phyloP scores from a whole-genome alignment of 2,329 filamentous ascomycete species.

The Ophiostoma triangulosporum region DNA sequence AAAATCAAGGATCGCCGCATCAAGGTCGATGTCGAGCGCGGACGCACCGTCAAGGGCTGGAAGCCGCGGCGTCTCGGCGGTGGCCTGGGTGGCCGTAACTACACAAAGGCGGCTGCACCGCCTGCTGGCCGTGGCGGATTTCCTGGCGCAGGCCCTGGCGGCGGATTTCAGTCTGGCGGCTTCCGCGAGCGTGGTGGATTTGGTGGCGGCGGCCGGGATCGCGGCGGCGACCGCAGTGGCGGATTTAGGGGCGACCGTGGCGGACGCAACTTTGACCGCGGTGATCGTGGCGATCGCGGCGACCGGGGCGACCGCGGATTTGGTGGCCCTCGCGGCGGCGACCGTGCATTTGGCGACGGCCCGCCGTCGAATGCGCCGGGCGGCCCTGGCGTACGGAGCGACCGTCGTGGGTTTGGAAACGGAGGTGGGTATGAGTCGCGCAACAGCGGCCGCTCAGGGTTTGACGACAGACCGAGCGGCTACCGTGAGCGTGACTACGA shows the following conservation, averaged over 20 bases:
- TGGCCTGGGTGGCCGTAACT: conserved; percentile 80
- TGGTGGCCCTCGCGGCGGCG: conserved; percentile 29
- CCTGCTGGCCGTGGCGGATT: conserved; percentile 44
- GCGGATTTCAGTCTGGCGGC: conserved; percentile 38
- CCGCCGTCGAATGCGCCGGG: conserved; percentile 31
- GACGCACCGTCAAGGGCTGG: conserved; percentile 88
- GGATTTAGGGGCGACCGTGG: conserved; percentile 33
- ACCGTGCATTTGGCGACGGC: conserved; percentile 24
- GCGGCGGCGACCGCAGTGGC: conserved; percentile 11
- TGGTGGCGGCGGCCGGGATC: conserved; percentile 29
- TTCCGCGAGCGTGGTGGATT: conserved; percentile 32
- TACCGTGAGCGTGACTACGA: conserved; percentile 32
- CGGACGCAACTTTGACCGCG: conserved; percentile 16
- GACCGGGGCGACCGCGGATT: conserved; percentile 32
- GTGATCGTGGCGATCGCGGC: conserved; percentile 15
- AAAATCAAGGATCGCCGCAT: conserved; percentile 86
- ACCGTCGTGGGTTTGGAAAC: conserved; percentile 28
- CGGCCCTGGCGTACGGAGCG: conserved; percentile 33
- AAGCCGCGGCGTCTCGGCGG: conserved; percentile 82
- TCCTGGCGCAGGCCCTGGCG: conserved; percentile 23
- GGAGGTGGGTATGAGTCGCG: conserved; percentile 32
- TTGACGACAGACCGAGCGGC: conserved; percentile 28
- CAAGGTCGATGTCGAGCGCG: conserved; percentile 90
- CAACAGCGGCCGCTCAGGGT: conserved; percentile 15
- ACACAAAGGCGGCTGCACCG: conserved; percentile 69